Evolutionary conservation across 169 alveolate species (phyloP), one percentile per base, ranked within the genome.

Genomic region (Amoebophrya sp.): DNA sequence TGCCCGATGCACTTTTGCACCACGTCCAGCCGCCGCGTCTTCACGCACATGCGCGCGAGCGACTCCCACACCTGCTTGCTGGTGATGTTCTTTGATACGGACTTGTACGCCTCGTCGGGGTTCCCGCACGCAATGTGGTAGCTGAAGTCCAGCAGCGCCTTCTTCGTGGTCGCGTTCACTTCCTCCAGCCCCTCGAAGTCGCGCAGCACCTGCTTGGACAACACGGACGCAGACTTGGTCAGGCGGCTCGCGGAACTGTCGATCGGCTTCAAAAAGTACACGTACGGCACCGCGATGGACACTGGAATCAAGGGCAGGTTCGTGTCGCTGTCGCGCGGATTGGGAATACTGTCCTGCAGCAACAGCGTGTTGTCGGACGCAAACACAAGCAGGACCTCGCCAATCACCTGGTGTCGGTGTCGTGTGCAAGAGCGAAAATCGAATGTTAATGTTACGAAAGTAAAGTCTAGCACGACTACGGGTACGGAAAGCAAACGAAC

Each of bases 11-110:
- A 96, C 31, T 95, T 96, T 93, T 95, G 95, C 34, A 97, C 96
- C 43, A 96, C 98, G 90, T 96, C 97, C n/a, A 96, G 93, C 93
- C 97, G 94, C 92, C 94, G 96, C 7, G 97, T 94, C 91, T 96
- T 96, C 23, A 96, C 97, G 89, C 97, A 95, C 96, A 96, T 96
- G 88, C 94, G 93, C 20, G 97, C 97, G 97, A 96, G 95, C 90
- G 95, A 95, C 92, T 96, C 96, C 97, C 98, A 96, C 50, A 96
- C 97, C 34, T 13, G 34, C 34, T 58, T 41, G 95, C 92, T 13
- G 94, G 95, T 39, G 48, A 88, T 41, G 78, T 58, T 58, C 78
- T 58, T 58, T 16, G 78, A 58, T 0, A 96, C 97, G 48, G 96
- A 92, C 91, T 95, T 95, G 92, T 95, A 96, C 40, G 98, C 98